Base-by-base conservation (phyloP, 1,284 basidiomycete species). In the Cryptococcus jaspeensis region DNA sequence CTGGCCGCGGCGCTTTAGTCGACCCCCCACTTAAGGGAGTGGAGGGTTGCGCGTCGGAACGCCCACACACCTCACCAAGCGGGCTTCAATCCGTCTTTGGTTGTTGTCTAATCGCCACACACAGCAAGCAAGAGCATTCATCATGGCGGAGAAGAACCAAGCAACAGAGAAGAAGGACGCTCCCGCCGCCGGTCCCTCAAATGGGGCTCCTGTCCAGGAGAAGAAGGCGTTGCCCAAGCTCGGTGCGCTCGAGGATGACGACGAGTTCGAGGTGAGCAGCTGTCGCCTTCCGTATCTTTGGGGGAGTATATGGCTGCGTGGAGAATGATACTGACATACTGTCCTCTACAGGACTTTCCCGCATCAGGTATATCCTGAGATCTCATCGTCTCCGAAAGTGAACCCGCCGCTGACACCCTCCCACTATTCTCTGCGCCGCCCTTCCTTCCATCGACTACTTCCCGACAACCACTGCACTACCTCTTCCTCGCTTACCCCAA, bases 171-270 rank as follows among this genome's bases (percentile, higher is more conserved):
- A 18, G 12, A 52, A 51, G 36, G 39, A 39, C 6, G 55, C 54
- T 49, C 52, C 51, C 16, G 47, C 56, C 37, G 56, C 56, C n/a
- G 59, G 55, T n/a, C 52, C 59, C 20, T 57, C 52, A 16, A 58
- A 50, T n/a, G 48, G 47, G n/a, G 38, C 46, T 15, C 51, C 44
- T n/a, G 58, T 52, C 8, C 51, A 53, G 18, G 65, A 65, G 53
- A 73, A 70, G 64, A 75, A 74, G 71, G 70, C 71, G 58, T 59
- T 75, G 43, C 74, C 73, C 32, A 75, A 78, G 62, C 63, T 79
- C 12, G 77, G 78, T 44, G 73, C 76, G 39, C 63, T 79, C 39
- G 78, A 79, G 64, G 78, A 79, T 60, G 78, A 79, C 67, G 78
- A 79, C 61, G 78, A 79, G 70, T 79, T 79, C 60, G 77, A 78